Evolutionary conservation across 208 protist genomes (phyloP).

Genomic region (Wallacemonas sp.): DNA sequence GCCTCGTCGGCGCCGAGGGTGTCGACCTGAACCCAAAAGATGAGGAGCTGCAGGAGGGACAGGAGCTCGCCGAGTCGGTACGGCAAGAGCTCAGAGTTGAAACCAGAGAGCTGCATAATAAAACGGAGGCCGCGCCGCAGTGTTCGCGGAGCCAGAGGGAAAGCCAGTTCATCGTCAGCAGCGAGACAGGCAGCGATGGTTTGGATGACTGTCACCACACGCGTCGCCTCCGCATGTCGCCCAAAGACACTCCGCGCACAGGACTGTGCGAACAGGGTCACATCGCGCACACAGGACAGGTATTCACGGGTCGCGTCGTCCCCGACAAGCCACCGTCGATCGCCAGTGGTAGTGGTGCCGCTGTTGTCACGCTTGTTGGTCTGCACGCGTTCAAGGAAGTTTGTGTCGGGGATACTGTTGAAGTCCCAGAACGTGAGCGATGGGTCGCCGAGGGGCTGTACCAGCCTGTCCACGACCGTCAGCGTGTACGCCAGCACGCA

Average conservation of each 20-base stretch:
- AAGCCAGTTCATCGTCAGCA: constrained; percentile 48
- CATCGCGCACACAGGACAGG: constrained; percentile 6
- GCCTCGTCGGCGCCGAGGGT: constrained; percentile 20
- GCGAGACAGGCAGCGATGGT: constrained; percentile 37
- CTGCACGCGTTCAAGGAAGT: constrained; percentile 41
- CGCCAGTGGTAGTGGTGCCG: neutral
- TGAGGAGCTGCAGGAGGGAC: constrained; percentile 48
- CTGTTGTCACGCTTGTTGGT: constrained; percentile 9
- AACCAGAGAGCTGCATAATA: constrained; percentile 41
- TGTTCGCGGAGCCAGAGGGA: constrained; percentile 50
- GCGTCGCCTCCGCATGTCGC: neutral
- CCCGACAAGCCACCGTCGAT: constrained; percentile 13
- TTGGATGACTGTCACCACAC: constrained; percentile 35
- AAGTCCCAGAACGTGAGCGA: constrained; percentile 54
- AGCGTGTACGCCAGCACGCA: constrained; percentile 37
- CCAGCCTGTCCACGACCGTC: constrained; percentile 38
- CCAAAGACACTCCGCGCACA: constrained; percentile 14
- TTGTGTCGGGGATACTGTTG: constrained; percentile 43
- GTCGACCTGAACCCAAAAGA: constrained; percentile 57
- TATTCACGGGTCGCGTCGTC: constrained; percentile 1
- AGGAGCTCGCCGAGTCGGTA: constrained; percentile 32
- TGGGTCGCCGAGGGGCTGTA: constrained; percentile 46
- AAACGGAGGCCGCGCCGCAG: constrained; percentile 38
- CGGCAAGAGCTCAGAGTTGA: constrained; percentile 28
- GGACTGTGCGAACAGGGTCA: constrained; percentile 5